A percentile compares a stretch with the other conserved stretches of the same genome.
These are phyloP conservation scores for Zoysia pacifica DNA, from an alignment of 176 grass and related monocot genomes.

Conservation along the genomic window DNA sequence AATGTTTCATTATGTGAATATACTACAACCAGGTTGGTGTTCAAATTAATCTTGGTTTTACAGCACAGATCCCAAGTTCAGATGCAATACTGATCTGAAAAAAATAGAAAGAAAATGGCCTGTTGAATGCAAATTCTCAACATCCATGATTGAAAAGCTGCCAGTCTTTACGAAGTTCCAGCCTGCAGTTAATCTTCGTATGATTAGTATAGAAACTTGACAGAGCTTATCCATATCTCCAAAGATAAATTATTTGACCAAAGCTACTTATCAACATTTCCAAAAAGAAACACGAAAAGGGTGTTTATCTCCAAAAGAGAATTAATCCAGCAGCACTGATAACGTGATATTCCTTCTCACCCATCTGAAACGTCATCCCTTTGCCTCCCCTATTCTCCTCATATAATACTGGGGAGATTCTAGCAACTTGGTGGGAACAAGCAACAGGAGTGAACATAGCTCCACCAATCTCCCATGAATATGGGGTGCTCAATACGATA, in stretches of 20 bases:
- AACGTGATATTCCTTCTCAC: background rate
- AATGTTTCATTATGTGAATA: background rate
- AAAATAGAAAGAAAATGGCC: background rate
- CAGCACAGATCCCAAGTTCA: background rate
- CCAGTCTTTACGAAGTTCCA: background rate
- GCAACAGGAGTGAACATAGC: background rate
- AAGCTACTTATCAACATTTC: background rate
- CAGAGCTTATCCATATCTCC: background rate
- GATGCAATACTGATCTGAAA: background rate
- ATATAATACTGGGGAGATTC: background rate
- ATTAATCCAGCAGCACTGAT: background rate
- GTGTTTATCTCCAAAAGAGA: background rate
- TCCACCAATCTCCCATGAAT: background rate
- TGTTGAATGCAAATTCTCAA: background rate
- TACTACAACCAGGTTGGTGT: background rate
- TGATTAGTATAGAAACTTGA: background rate
- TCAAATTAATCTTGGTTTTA: background rate
- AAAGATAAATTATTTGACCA: background rate
- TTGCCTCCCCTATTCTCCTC: background rate
- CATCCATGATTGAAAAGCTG: background rate
- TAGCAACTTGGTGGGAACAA: background rate
- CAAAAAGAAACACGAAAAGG: background rate
- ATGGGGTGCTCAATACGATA: too few relatives aligned
- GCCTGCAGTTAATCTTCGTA: background rate
- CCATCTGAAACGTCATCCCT: background rate